Percentiles rank a stretch among this genome's conserved stretches.
phyloP scores from a whole-genome alignment of 78 protist genomes.

The Acrasis kona region DNA sequence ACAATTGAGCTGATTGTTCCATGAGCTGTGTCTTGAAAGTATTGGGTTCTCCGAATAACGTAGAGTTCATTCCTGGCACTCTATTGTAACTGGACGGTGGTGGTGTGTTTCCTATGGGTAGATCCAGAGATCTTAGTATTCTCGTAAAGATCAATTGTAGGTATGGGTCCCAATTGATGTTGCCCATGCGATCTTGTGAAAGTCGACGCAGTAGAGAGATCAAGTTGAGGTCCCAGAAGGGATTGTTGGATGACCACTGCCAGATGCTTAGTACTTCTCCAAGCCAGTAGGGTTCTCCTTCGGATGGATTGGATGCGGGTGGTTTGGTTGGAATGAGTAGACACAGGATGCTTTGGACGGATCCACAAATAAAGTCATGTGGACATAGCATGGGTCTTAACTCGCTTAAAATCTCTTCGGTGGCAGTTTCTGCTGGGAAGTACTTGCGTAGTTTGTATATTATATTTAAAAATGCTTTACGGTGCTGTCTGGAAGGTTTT shows the following conservation, averaged over 20 bases:
- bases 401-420: slow-evolving; percentile 32
- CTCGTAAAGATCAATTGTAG: not conserved
- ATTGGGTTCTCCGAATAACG: not conserved
- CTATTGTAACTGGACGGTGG: not conserved
- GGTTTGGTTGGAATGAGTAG: slow-evolving; percentile 24
- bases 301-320: too few species aligned
- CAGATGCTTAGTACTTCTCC: not conserved
- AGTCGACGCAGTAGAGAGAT: slow-evolving; percentile 3
- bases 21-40: not conserved
- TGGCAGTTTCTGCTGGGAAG: slow-evolving; percentile 10
- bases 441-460: slow-evolving; percentile 6
- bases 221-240: slow-evolving; percentile 9
- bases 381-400: slow-evolving; percentile 14
- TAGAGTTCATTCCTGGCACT: not conserved
- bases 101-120: not conserved
- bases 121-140: not conserved
- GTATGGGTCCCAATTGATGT: not conserved
- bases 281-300: not conserved
- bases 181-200: slow-evolving; percentile 4
- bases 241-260: not conserved
- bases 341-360: not conserved
- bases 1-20: not conserved
- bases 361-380: slow-evolving; percentile 6
- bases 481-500: too few species aligned
- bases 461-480: too few species aligned